Evolutionary conservation across 1,284 basidiomycete species (phyloP).

Genomic region (Malassezia psittaci): DNA sequence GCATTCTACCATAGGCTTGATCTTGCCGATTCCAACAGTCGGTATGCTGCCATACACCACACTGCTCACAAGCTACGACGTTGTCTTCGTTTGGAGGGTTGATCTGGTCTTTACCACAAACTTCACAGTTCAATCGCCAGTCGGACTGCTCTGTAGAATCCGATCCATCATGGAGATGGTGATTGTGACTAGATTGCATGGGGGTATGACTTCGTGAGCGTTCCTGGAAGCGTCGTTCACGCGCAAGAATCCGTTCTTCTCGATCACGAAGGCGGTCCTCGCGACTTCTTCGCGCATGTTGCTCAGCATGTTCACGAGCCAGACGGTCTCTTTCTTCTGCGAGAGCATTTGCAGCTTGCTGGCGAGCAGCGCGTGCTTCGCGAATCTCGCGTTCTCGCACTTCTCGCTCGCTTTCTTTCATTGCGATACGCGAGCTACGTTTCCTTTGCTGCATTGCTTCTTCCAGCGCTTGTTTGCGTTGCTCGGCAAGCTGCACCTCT

Average conservation of each 20-base stretch:
- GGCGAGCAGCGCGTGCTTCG: constrained; percentile 46
- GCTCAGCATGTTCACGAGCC: constrained; percentile 51
- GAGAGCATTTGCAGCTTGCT: constrained; percentile 51
- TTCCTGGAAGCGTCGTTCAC: constrained; percentile 44
- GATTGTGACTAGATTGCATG: no score
- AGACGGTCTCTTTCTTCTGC: constrained; percentile 55
- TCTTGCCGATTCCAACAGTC: constrained; percentile 46
- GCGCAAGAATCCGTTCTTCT: constrained; percentile 48
- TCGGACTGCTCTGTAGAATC: constrained; percentile 48
- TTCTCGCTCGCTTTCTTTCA: constrained; percentile 56
- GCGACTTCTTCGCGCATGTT: constrained; percentile 49
- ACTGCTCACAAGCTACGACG: constrained; percentile 67
- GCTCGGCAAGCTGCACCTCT: constrained; percentile 50
- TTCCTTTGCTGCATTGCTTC: constrained; percentile 64
- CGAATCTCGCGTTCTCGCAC: constrained; percentile 48
- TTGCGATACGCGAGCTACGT: constrained; percentile 69
- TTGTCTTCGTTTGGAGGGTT: constrained; percentile 60
- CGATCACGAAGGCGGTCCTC: constrained; percentile 49
- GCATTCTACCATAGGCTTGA: constrained; percentile 12
- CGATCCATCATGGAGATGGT: not conserved
- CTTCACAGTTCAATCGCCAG: constrained; percentile 75
- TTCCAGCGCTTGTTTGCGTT: constrained; percentile 55
- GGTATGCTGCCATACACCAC: constrained; percentile 59
- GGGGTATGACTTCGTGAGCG: constrained; percentile 9
- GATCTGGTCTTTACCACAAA: constrained; percentile 61